Conservation (phyloP, 2,329 filamentous ascomycete species). For the Helicocarpus griseus region DNA sequence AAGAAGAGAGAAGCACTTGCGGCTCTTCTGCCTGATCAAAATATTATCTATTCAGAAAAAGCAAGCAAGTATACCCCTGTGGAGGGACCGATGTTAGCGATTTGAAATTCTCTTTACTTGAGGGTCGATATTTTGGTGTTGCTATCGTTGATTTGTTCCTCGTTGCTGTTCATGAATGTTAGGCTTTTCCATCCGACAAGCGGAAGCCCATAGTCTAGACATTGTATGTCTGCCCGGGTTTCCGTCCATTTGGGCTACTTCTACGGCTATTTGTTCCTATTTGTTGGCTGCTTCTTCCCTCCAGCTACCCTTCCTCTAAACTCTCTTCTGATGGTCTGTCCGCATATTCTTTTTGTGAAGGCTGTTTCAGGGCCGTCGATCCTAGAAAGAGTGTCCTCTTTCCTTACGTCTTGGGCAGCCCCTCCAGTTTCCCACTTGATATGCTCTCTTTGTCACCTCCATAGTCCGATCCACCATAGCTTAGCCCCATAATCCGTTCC, state of each 20-base stretch:
- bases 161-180: background rate
- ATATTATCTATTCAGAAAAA: background rate
- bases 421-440: background rate
- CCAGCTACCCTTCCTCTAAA: too few species aligned
- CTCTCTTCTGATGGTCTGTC: too few species aligned
- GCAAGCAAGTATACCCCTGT: too few species aligned
- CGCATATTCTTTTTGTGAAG: background rate
- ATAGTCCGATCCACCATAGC: background rate
- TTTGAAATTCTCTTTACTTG: too few species aligned
- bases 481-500: background rate
- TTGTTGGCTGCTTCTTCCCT: too few species aligned
- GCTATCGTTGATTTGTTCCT: too few species aligned
- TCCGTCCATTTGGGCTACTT: too few species aligned
- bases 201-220: too few species aligned
- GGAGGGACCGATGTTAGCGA: too few species aligned
- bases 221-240: too few species aligned
- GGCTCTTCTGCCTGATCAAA: background rate
- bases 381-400: background rate
- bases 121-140: background rate
- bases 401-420: background rate
- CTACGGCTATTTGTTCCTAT: too few species aligned
- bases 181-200: background rate
- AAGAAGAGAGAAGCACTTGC: background rate
- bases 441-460: background rate
- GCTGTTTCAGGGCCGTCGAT: background rate